Conservation (phyloP, 1,139 yeast species). For the Hansenula anomala region DNA sequence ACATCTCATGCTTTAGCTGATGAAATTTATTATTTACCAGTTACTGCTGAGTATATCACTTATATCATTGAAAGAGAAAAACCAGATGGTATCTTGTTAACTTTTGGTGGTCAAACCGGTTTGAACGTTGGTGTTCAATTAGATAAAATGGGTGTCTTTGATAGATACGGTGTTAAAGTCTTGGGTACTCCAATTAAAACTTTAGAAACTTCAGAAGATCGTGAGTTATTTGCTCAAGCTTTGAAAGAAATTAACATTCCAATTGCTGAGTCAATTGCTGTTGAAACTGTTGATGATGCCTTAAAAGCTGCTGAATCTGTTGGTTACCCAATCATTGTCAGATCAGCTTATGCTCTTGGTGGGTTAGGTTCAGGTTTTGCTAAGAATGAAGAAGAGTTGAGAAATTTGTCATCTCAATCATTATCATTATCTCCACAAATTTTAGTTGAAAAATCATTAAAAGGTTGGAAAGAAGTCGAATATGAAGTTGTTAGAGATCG, state of each 20-base stretch:
- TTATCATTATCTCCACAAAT: slow-evolving; percentile 90
- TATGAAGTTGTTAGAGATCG: slow-evolving; percentile 98
- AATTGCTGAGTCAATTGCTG: slow-evolving; percentile 95
- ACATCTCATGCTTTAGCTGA: slow-evolving; percentile 95
- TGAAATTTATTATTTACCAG: slow-evolving; percentile 92
- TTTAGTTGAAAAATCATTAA: slow-evolving; percentile 90
- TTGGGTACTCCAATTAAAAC: slow-evolving; percentile 96
- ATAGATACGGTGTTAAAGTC: slow-evolving; percentile 87
- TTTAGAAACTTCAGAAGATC: slow-evolving; percentile 93
- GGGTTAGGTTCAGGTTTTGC: slow-evolving; percentile 99
- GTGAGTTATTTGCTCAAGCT: slow-evolving; percentile 93
- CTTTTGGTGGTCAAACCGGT: slow-evolving; percentile 99
- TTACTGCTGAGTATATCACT: slow-evolving; percentile 91
- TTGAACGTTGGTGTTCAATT: slow-evolving; percentile 93
- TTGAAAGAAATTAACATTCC: slow-evolving; percentile 91
- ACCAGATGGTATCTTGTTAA: slow-evolving; percentile 91
- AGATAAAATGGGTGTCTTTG: slow-evolving; percentile 90
- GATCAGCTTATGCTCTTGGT: slow-evolving; percentile 97
- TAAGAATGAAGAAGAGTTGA: slow-evolving; percentile 70
- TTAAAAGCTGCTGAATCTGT: slow-evolving; percentile 78
- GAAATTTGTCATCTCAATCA: slow-evolving; percentile 84
- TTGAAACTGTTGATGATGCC: slow-evolving; percentile 90
- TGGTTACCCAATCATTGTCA: slow-evolving; percentile 94
- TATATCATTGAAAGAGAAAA: slow-evolving; percentile 92
- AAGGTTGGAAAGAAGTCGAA: slow-evolving; percentile 99